phyloP scores from a whole-genome alignment of 2,329 filamentous ascomycete species.

The Chrysosporium keratinophilum region DNA sequence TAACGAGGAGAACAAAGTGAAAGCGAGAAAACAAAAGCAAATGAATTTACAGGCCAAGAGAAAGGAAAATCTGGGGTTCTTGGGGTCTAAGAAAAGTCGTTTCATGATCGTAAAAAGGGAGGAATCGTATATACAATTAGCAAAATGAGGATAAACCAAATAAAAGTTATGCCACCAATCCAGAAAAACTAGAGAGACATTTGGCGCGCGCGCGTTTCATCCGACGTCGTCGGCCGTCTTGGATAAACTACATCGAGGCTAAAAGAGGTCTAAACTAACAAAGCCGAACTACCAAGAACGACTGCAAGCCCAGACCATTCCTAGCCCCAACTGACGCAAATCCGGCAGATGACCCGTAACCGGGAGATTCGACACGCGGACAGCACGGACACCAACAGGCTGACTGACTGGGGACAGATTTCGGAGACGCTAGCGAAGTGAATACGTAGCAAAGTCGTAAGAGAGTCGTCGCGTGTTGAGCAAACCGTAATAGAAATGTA shows the following conservation, averaged over 20 bases:
- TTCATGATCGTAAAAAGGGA: slow-evolving; percentile 9
- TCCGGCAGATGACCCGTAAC: background rate
- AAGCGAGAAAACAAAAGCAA: background rate
- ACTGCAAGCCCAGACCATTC: slow-evolving; percentile 11
- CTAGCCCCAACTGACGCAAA: slow-evolving; percentile 8
- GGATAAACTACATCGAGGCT: slow-evolving; percentile 8
- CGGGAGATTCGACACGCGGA: background rate
- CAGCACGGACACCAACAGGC: background rate
- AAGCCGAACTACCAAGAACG: slow-evolving; percentile 13
- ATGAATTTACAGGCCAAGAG: background rate
- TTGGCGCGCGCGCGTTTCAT: background rate
- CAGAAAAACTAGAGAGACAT: background rate
- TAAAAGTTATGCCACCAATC: background rate
- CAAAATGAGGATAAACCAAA: background rate
- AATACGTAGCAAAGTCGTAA: slow-evolving; percentile 4
- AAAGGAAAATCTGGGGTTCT: background rate
- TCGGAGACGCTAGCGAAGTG: background rate
- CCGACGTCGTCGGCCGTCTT: background rate
- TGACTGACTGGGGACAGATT: background rate
- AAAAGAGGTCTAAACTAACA: slow-evolving; percentile 13
- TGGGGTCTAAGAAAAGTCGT: slow-evolving; percentile 6
- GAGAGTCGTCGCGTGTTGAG: background rate
- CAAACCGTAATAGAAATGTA: background rate
- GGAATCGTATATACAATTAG: slow-evolving; percentile 8
- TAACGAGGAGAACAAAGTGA: background rate